Percentiles rank a stretch among this genome's conserved stretches.
Evolutionary conservation across 352 stramenopile species (phyloP).

Genomic region (Phytophthora constricta): DNA sequence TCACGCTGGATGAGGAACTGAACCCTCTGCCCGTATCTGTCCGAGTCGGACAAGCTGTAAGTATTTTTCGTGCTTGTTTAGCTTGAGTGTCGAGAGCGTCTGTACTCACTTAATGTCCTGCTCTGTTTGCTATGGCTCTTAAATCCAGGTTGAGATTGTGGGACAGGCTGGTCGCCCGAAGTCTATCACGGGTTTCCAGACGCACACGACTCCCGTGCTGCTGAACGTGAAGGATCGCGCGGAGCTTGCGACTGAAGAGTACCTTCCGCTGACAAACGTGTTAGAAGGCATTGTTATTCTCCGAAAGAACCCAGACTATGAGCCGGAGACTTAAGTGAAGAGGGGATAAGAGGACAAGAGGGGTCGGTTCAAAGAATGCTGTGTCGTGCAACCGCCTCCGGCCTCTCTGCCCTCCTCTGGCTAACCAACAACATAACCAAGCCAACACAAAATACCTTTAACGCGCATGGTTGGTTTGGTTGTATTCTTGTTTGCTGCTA

Average conservation of each 20-base stretch:
- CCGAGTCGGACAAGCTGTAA: conserved; percentile 97
- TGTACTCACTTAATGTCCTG: conserved; percentile 18
- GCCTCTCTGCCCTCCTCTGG: conserved; percentile 21
- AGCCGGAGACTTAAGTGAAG: conserved; percentile 74
- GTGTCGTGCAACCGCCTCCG: conserved; percentile 23
- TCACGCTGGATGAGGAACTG: conserved; percentile 97
- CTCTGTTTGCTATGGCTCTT: conserved; percentile 5
- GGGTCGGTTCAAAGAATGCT: conserved; percentile 21
- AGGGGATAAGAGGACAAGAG: conserved; percentile 21
- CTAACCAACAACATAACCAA: conserved; percentile 36
- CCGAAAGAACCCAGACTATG: conserved; percentile 96
- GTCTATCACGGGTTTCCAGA: conserved; percentile 99
- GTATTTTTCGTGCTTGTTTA: conserved; percentile 21
- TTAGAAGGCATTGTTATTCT: conserved; percentile 99
- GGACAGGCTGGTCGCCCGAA: conserved; percentile 99
- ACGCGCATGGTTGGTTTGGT: conserved; percentile 17
- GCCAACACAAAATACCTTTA: conserved; percentile 47
- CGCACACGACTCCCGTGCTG: conserved; percentile 98
- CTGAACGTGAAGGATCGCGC: conserved; percentile 97
- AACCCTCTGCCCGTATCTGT: conserved; percentile 97
- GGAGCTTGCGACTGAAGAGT: conserved; percentile 98
- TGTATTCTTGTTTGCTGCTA: not conserved
- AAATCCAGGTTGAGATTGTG: conserved; percentile 95
- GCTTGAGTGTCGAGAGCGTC: not conserved
- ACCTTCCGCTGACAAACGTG: conserved; percentile 95